These are phyloP conservation scores for Apodospora peruviana DNA, from an alignment of 495 filamentous ascomycete species.

Conservation along the genomic window DNA sequence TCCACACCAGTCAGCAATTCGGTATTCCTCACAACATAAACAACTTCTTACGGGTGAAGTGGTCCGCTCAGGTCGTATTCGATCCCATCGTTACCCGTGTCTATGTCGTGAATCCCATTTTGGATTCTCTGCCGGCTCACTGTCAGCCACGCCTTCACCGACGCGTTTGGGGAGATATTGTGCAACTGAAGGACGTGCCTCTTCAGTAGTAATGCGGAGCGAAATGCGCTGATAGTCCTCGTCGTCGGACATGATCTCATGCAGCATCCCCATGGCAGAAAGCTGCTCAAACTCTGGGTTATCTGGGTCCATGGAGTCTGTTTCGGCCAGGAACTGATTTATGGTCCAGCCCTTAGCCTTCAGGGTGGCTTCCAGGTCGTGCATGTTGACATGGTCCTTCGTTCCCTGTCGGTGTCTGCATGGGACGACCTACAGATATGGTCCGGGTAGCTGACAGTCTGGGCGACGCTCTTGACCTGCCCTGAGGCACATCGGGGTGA, in stretches of 20 bases:
- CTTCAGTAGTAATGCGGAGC: no score
- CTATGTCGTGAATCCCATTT: slow-evolving; percentile 8
- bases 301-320: slow-evolving; percentile 12
- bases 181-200: no score
- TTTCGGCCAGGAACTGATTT: slow-evolving; percentile 2
- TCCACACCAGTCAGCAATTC: no score
- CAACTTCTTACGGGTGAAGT: slow-evolving; percentile 20
- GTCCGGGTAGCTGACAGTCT: slow-evolving; percentile 17
- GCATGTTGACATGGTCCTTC: slow-evolving; percentile 4
- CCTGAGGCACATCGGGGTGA: slow-evolving; percentile 15
- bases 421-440: not conserved
- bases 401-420: not conserved
- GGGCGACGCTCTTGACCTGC: slow-evolving; percentile 31
- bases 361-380: slow-evolving; percentile 1
- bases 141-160: no score
- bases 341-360: not conserved
- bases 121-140: slow-evolving; percentile 6
- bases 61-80: slow-evolving; percentile 14
- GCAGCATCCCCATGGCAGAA: slow-evolving; percentile 2
- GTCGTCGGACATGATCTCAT: slow-evolving; percentile 14
- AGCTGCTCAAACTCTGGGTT: not conserved
- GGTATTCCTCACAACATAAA: no score
- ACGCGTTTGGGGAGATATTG: no score
- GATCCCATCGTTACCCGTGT: slow-evolving; percentile 4
- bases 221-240: slow-evolving; percentile 29